A percentile compares a stretch with the other conserved stretches of the same genome.
phyloP scores from a whole-genome alignment of 2,329 filamentous ascomycete species.

The Diaporthe eres region DNA sequence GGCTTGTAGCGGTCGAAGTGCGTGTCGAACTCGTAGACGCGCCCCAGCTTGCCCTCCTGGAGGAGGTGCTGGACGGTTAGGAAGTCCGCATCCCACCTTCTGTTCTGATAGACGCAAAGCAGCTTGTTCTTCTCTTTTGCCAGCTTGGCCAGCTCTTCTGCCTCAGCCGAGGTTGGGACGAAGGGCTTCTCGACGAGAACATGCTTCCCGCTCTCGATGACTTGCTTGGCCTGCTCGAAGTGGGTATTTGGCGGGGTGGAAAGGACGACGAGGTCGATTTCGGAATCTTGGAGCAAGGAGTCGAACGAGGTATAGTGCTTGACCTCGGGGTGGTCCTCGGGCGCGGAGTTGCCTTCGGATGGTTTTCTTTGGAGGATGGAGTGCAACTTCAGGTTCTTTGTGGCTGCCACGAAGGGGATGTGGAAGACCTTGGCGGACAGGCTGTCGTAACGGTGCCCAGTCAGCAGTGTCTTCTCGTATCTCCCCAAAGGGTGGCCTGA shows the following conservation, averaged over 20 bases:
- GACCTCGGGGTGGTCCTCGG: constrained; percentile 75
- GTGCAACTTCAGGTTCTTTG: constrained; percentile 76
- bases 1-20: constrained; percentile 84
- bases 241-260: constrained; percentile 81
- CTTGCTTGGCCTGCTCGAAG: constrained; percentile 74
- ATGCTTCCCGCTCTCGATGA: constrained; percentile 80
- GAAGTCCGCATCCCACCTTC: constrained; percentile 85
- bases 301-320: constrained; percentile 75
- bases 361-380: constrained; percentile 83
- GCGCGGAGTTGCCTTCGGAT: constrained; percentile 74
- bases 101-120: constrained; percentile 81
- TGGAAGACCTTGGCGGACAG: constrained; percentile 77
- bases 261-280: constrained; percentile 78
- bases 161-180: constrained; percentile 78
- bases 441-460: constrained; percentile 49
- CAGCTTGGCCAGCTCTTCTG: constrained; percentile 71
- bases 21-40: constrained; percentile 83
- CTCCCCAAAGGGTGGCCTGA: constrained; percentile 5
- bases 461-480: not conserved
- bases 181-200: constrained; percentile 89
- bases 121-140: constrained; percentile 65
- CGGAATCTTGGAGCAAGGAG: constrained; percentile 74
- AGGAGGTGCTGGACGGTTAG: constrained; percentile 77
- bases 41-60: constrained; percentile 71
- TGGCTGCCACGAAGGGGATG: constrained; percentile 80